phyloP scores from a whole-genome alignment of 108 stramenopile species.

The Cyclotella sp. region DNA sequence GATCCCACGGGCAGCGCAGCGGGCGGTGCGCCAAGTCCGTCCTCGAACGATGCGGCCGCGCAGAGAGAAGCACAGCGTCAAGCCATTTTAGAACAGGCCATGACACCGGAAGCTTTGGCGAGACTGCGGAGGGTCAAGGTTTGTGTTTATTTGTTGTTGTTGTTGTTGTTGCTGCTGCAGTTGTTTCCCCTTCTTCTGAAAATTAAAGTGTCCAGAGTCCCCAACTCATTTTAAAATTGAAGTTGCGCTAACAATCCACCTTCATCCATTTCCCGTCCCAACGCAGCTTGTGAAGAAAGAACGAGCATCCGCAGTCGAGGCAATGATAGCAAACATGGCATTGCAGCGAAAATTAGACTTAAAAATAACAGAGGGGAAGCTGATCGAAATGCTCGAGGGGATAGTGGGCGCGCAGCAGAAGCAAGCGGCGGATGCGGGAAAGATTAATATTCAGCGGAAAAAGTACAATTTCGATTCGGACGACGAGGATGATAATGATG shows the following conservation, averaged over 20 bases:
- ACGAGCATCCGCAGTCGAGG: slow-evolving; percentile 66
- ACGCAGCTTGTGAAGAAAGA: slow-evolving; percentile 68
- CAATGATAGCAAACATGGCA: slow-evolving; percentile 77
- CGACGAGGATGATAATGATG: slow-evolving; percentile 79
- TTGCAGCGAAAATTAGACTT: slow-evolving; percentile 81
- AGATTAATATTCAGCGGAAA: slow-evolving; percentile 87
- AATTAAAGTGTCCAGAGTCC: not conserved
- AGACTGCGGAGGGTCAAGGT: slow-evolving; percentile 78
- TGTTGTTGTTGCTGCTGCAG: not conserved
- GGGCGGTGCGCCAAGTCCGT: slow-evolving; percentile 14
- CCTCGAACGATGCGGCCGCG: slow-evolving; percentile 25
- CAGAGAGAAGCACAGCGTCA: slow-evolving; percentile 69
- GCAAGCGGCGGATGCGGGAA: slow-evolving; percentile 42
- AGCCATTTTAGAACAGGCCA: slow-evolving; percentile 81
- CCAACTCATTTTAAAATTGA: not conserved
- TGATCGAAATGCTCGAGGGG: slow-evolving; percentile 90
- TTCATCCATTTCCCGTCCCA: not conserved
- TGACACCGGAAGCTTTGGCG: slow-evolving; percentile 81
- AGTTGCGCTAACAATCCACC: not conserved
- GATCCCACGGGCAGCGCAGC: slow-evolving; percentile 25
- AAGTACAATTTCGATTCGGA: slow-evolving; percentile 90
- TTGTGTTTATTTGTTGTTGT: slow-evolving; percentile 3
- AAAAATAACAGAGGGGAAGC: slow-evolving; percentile 75
- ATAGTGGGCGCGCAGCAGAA: slow-evolving; percentile 52
- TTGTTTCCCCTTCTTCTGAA: not conserved